Evolutionary conservation across 768 basidiomycete species (phyloP).

Genomic region (Tylopilus intermedius): DNA sequence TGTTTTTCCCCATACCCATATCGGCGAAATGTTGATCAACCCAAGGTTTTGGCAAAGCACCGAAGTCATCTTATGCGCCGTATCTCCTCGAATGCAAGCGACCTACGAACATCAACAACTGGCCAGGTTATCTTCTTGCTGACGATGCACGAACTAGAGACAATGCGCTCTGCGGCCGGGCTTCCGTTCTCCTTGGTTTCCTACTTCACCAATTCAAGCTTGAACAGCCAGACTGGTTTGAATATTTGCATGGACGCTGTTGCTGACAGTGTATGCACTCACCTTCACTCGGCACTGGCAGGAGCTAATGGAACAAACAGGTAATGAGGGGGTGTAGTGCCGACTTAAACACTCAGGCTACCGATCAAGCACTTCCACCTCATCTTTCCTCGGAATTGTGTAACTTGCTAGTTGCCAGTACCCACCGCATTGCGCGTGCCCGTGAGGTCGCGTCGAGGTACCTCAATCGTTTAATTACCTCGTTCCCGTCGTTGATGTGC

Average conservation of each 20-base stretch:
- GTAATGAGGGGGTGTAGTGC: slow-evolving; percentile 72
- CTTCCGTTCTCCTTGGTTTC: slow-evolving; percentile 75
- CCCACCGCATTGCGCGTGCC: slow-evolving; percentile 77
- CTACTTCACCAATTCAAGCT: slow-evolving; percentile 83
- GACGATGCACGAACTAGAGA: slow-evolving; percentile 84
- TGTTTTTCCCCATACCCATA: neutral
- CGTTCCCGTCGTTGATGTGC: slow-evolving; percentile 94
- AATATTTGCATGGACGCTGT: slow-evolving; percentile 79
- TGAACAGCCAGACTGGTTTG: slow-evolving; percentile 68
- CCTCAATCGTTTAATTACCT: slow-evolving; percentile 78
- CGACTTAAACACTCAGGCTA: slow-evolving; percentile 68
- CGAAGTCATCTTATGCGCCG: slow-evolving; percentile 58
- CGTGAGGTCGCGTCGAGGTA: slow-evolving; percentile 80
- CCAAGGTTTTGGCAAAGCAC: slow-evolving; percentile 67
- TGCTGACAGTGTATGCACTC: slow-evolving; percentile 65
- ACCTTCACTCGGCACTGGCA: neutral
- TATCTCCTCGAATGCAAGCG: slow-evolving; percentile 59
- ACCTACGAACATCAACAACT: slow-evolving; percentile 69
- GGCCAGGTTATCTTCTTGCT: slow-evolving; percentile 84
- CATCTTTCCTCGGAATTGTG: slow-evolving; percentile 70
- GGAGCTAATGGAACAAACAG: slow-evolving; percentile 35
- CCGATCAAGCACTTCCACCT: slow-evolving; percentile 72
- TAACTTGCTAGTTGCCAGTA: slow-evolving; percentile 68
- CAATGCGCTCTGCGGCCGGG: slow-evolving; percentile 75
- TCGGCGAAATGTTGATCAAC: slow-evolving; percentile 1